A percentile compares a stretch with the other conserved stretches of the same genome.
Evolutionary conservation across 345 rosid species (phyloP).

Genomic region (Trapa incisa): DNA sequence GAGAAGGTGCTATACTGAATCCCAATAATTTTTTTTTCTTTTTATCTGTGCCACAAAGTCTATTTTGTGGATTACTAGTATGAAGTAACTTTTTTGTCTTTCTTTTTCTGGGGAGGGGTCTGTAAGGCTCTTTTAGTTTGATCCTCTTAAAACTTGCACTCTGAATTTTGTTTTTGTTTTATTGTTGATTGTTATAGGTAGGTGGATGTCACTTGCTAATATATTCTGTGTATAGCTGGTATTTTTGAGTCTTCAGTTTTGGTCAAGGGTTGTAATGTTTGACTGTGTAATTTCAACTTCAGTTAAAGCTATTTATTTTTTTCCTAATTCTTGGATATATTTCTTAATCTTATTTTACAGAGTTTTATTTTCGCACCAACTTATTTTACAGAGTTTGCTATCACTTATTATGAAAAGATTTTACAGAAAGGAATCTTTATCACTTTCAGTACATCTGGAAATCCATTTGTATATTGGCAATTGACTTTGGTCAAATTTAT

Average conservation of each 20-base stretch:
- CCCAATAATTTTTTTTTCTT: not conserved
- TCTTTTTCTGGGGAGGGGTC: too few relatives aligned
- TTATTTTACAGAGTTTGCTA: not conserved
- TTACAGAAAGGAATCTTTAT: not conserved
- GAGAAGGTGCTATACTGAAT: conserved; percentile 44
- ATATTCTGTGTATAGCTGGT: not conserved
- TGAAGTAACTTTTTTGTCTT: not conserved
- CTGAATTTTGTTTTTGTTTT: not conserved
- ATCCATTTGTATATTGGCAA: too few relatives aligned
- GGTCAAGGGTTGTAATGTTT: not conserved
- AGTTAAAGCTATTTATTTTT: not conserved
- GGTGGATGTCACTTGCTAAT: not conserved
- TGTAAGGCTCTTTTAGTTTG: not conserved
- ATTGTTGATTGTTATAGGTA: not conserved
- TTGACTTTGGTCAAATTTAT: not conserved
- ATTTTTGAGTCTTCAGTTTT: not conserved
- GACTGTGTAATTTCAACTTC: not conserved
- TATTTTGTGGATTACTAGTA: not conserved
- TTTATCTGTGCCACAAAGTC: too few relatives aligned
- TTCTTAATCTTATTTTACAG: too few relatives aligned
- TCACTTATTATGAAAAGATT: not conserved
- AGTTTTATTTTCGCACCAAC: too few relatives aligned
- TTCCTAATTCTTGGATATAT: too few relatives aligned
- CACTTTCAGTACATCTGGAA: too few relatives aligned
- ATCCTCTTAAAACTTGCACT: not conserved